phyloP scores from a whole-genome alignment of 345 rosid genomes.

The Reutealis trisperma region DNA sequence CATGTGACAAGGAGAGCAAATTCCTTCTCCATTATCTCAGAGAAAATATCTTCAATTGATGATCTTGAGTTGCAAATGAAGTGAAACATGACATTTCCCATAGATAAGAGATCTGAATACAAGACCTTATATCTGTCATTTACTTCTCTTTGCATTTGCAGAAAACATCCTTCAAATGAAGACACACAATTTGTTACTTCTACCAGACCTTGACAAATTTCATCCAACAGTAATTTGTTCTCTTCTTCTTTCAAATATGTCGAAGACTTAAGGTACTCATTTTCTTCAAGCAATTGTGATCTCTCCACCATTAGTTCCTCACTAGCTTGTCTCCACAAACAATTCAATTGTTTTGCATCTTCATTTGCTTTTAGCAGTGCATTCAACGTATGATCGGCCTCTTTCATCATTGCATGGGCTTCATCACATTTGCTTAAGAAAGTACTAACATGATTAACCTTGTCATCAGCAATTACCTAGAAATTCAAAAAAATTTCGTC shows the following conservation, averaged over 20 bases:
- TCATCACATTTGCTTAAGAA: conserved; percentile 68
- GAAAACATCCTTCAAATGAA: conserved; percentile 56
- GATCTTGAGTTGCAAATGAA: conserved; percentile 46
- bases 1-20: conserved; percentile 45
- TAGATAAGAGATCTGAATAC: conserved; percentile 44
- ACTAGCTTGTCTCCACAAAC: conserved; percentile 55
- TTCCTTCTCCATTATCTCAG: conserved; percentile 58
- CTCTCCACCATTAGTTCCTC: conserved; percentile 55
- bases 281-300: conserved; percentile 49
- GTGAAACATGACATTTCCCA: conserved; percentile 48
- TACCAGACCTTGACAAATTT: conserved; percentile 33
- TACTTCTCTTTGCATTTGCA: conserved; percentile 57
- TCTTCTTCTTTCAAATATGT: conserved; percentile 53
- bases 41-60: conserved; percentile 57
- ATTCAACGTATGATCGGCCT: conserved; percentile 69
- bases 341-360: conserved; percentile 51
- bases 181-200: conserved; percentile 56
- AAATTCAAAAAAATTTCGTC: conserved; percentile 26
- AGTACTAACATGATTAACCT: conserved; percentile 39
- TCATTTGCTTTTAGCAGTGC: conserved; percentile 66
- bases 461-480: conserved; percentile 46
- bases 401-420: conserved; percentile 66
- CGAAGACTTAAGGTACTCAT: conserved; percentile 58
- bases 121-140: conserved; percentile 52
- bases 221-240: conserved; percentile 49